A percentile compares a stretch with the other conserved stretches of the same genome.
Conservation (phyloP, 1,284 basidiomycete genomes). For the Athelia psychrophila region DNA sequence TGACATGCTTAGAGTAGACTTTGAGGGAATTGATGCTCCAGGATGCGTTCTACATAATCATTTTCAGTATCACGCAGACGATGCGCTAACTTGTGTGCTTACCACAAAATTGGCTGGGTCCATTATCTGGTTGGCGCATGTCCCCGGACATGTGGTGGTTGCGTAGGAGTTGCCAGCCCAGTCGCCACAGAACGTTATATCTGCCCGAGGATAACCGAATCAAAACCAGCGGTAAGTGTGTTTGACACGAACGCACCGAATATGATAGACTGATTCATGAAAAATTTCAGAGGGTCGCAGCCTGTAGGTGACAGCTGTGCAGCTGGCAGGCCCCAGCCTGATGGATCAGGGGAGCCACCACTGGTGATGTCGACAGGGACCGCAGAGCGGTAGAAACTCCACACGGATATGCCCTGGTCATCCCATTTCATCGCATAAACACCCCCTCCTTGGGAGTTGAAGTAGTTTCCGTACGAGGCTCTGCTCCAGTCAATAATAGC, state of each 20-base stretch:
- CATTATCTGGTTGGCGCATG: slow-evolving; percentile 60
- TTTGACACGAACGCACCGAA: slow-evolving; percentile 42
- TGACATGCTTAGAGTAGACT: slow-evolving; percentile 41
- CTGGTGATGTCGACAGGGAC: slow-evolving; percentile 50
- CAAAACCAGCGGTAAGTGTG: not conserved
- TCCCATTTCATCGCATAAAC: slow-evolving; percentile 67
- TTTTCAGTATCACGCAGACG: not conserved
- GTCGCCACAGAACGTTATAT: slow-evolving; percentile 83
- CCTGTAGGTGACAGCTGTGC: slow-evolving; percentile 40
- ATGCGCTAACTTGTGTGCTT: slow-evolving; percentile 17
- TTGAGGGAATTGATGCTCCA: slow-evolving; percentile 57
- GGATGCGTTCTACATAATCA: slow-evolving; percentile 46
- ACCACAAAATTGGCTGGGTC: slow-evolving; percentile 70
- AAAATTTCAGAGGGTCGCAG: slow-evolving; percentile 50
- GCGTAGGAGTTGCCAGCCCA: slow-evolving; percentile 80
- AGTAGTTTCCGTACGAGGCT: slow-evolving; percentile 55
- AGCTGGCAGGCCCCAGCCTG: slow-evolving; percentile 49
- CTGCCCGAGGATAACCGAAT: slow-evolving; percentile 32
- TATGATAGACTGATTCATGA: slow-evolving; percentile 61
- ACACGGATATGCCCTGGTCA: slow-evolving; percentile 44
- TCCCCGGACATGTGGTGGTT: slow-evolving; percentile 71
- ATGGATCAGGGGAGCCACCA: slow-evolving; percentile 40
- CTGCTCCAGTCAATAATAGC: slow-evolving; percentile 55
- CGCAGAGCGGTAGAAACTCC: slow-evolving; percentile 58
- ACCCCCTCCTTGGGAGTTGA: slow-evolving; percentile 58